These are phyloP conservation scores for Populus hybrid DNA, from an alignment of 441 rosid genomes.

Conservation along the genomic window DNA sequence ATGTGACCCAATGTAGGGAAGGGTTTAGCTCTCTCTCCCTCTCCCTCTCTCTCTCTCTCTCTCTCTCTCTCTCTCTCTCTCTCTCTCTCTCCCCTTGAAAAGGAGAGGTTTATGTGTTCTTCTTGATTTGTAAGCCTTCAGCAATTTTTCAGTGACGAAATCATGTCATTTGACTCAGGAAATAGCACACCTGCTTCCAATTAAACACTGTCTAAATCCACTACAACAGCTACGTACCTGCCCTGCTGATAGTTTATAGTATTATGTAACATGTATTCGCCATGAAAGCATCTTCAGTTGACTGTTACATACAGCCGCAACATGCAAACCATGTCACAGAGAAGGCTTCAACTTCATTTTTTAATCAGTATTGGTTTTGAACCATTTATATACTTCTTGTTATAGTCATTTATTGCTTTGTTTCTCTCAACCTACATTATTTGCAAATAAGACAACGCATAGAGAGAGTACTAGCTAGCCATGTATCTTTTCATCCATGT, in stretches of 20 bases:
- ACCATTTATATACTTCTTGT: neutral
- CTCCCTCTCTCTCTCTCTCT: neutral
- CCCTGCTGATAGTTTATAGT: neutral
- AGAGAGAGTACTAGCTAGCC: too few species aligned
- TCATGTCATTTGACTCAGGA: slow-evolving; percentile 30
- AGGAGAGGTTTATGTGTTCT: neutral
- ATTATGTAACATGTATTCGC: neutral
- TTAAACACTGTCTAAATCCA: slow-evolving; percentile 10
- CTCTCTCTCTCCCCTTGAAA: neutral
- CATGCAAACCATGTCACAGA: neutral
- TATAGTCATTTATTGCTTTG: neutral
- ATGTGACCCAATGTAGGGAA: slow-evolving; percentile 37
- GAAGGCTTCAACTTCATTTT: neutral
- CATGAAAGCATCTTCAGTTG: neutral
- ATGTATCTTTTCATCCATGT: neutral
- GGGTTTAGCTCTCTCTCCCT: slow-evolving; percentile 18
- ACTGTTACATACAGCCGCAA: neutral
- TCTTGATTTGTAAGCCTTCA: neutral
- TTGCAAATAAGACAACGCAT: neutral
- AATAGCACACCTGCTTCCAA: slow-evolving; percentile 11
- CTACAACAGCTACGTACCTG: slow-evolving; percentile 11
- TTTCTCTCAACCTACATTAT: neutral
- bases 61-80: neutral
- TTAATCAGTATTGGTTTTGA: neutral
- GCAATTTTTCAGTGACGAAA: slow-evolving; percentile 10